Evolutionary conservation across 768 basidiomycete species (phyloP).

Genomic region (Mrakia gelida): DNA sequence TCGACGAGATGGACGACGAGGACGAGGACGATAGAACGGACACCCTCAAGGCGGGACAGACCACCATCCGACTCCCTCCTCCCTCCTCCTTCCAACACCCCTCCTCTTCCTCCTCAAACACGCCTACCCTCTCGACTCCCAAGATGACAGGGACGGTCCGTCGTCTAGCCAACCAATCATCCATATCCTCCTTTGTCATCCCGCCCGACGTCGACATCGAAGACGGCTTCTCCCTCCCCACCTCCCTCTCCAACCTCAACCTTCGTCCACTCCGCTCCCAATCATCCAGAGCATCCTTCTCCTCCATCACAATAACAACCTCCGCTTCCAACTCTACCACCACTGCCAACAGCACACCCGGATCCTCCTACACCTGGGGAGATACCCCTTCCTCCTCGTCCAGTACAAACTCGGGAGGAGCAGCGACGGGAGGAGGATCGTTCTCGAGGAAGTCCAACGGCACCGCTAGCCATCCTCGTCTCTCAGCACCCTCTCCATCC

Average conservation of each 20-base stretch:
- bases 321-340: constrained; percentile 21
- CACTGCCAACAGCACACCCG: neutral
- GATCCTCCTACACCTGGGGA: constrained; percentile 6
- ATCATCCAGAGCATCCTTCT: constrained; percentile 74
- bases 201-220: constrained; percentile 69
- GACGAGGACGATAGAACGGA: constrained; percentile 27
- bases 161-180: constrained; percentile 4
- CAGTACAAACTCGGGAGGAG: neutral
- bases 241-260: constrained; percentile 73
- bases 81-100: neutral
- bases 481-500: neutral
- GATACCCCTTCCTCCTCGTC: constrained; percentile 18
- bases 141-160: constrained; percentile 7
- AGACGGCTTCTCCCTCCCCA: constrained; percentile 73
- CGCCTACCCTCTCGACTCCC: neutral
- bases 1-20: constrained; percentile 24
- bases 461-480: neutral
- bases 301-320: constrained; percentile 49
- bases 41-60: constrained; percentile 16
- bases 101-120: too few species aligned
- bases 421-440: neutral
- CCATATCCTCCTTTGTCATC: constrained; percentile 6
- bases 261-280: constrained; percentile 74
- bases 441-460: constrained; percentile 16
- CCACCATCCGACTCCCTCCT: neutral